Conservation (phyloP, 2,329 filamentous ascomycete genomes). For the Ophiostoma ips region DNA sequence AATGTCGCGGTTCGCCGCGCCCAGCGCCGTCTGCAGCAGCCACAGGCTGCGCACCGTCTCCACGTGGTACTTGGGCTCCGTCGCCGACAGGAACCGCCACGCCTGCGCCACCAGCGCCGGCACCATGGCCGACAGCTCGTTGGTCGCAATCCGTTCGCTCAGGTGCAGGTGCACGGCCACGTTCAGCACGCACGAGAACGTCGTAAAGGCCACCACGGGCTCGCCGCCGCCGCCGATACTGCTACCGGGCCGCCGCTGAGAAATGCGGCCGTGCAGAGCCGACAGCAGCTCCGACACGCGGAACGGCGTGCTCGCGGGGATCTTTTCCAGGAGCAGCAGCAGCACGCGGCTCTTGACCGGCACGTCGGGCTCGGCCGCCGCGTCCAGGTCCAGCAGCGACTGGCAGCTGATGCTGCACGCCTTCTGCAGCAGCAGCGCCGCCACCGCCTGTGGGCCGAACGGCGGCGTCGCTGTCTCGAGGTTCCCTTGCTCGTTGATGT, state of each 20-base stretch:
- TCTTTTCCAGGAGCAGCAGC: slow-evolving; percentile 42
- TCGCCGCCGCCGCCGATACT: no score
- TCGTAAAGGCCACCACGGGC: slow-evolving; percentile 33
- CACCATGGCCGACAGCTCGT: slow-evolving; percentile 49
- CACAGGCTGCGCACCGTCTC: slow-evolving; percentile 79
- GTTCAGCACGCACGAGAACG: slow-evolving; percentile 44
- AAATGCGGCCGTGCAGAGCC: slow-evolving; percentile 36
- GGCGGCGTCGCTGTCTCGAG: slow-evolving; percentile 48
- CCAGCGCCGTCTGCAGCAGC: slow-evolving; percentile 65
- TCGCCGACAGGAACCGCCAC: slow-evolving; percentile 71
- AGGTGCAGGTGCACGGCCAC: slow-evolving; percentile 43
- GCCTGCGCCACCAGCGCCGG: slow-evolving; percentile 54
- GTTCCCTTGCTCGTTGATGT: slow-evolving; percentile 55
- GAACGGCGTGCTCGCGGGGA: slow-evolving; percentile 28
- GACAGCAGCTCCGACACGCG: slow-evolving; percentile 34
- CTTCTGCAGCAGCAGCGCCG: slow-evolving; percentile 51
- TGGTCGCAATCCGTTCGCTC: slow-evolving; percentile 34
- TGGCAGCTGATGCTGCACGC: slow-evolving; percentile 38
- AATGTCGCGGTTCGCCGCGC: slow-evolving; percentile 54
- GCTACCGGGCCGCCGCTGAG: no score
- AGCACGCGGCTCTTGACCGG: slow-evolving; percentile 46
- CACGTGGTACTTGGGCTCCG: slow-evolving; percentile 82
- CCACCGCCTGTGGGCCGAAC: slow-evolving; percentile 39
- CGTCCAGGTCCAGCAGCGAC: slow-evolving; percentile 27
- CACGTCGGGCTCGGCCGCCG: slow-evolving; percentile 31